phyloP scores from a whole-genome alignment of 129 eudicot species.

The Solidago caesia region DNA sequence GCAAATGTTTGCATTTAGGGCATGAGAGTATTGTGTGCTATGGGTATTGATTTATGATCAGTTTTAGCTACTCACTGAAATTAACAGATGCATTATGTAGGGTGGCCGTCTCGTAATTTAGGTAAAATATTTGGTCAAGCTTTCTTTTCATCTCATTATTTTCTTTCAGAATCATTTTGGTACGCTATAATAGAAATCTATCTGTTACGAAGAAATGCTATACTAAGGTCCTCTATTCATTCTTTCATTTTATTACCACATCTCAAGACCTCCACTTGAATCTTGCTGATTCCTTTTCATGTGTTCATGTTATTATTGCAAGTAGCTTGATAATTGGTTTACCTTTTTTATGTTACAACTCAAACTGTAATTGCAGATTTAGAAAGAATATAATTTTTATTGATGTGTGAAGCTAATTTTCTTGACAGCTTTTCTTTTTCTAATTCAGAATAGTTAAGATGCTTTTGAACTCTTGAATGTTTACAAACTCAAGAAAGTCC shows the following conservation, averaged over 20 bases:
- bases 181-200: slow-evolving; percentile 5
- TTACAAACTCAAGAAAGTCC: background rate
- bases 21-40: background rate
- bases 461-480: background rate
- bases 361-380: background rate
- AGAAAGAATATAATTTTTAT: background rate
- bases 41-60: background rate
- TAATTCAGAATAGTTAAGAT: background rate
- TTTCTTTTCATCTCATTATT: background rate
- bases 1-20: background rate
- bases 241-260: background rate
- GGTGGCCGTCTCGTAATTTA: background rate
- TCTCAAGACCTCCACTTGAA: background rate
- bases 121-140: background rate
- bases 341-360: background rate
- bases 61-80: background rate
- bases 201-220: background rate
- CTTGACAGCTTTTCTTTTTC: background rate
- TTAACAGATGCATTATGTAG: background rate
- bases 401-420: background rate
- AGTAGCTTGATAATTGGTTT: background rate
- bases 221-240: background rate
- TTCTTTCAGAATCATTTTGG: background rate
- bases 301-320: background rate
- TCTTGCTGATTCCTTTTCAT: slow-evolving; percentile 1